phyloP scores from a whole-genome alignment of 2,329 filamentous ascomycete genomes.

The Balansia obtecta region DNA sequence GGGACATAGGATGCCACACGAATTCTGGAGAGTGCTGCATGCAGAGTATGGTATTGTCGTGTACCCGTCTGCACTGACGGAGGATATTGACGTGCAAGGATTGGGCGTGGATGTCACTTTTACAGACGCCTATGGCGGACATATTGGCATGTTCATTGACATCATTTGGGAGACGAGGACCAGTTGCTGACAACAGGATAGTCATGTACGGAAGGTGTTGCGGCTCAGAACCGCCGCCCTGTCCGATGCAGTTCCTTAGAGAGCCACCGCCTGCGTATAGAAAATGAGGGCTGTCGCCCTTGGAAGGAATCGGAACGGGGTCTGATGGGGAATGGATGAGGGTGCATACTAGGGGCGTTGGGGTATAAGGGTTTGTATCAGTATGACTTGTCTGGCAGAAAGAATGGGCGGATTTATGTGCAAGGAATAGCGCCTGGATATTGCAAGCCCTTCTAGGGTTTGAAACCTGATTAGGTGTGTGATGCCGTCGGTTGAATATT shows the following conservation, averaged over 20 bases:
- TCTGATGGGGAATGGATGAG: neutral
- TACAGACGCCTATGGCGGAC: constrained; percentile 24
- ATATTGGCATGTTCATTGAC: constrained; percentile 19
- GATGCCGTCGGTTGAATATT: no score
- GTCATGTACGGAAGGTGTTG: constrained; percentile 23
- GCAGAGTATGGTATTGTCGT: constrained; percentile 28
- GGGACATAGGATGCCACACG: constrained; percentile 19
- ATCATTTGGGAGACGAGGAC: neutral
- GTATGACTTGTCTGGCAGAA: neutral
- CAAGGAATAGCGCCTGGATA: no score
- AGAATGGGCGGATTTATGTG: no score
- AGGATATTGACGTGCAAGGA: constrained; percentile 20
- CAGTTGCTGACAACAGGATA: constrained; percentile 6
- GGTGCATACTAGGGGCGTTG: neutral
- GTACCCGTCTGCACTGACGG: constrained; percentile 26
- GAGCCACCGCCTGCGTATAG: constrained; percentile 25
- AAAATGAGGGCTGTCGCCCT: constrained; percentile 6
- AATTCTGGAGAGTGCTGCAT: constrained; percentile 26
- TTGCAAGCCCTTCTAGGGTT: no score
- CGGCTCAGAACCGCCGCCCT: constrained; percentile 19
- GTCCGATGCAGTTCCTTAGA: constrained; percentile 25
- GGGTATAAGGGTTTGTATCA: neutral
- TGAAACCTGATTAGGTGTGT: no score
- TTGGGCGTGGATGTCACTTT: constrained; percentile 23
- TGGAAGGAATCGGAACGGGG: neutral